A percentile compares a stretch with the other conserved stretches of the same genome.
These are phyloP conservation scores for Actinidia arguta DNA, from an alignment of 179 eudicot genomes.

Conservation along the genomic window DNA sequence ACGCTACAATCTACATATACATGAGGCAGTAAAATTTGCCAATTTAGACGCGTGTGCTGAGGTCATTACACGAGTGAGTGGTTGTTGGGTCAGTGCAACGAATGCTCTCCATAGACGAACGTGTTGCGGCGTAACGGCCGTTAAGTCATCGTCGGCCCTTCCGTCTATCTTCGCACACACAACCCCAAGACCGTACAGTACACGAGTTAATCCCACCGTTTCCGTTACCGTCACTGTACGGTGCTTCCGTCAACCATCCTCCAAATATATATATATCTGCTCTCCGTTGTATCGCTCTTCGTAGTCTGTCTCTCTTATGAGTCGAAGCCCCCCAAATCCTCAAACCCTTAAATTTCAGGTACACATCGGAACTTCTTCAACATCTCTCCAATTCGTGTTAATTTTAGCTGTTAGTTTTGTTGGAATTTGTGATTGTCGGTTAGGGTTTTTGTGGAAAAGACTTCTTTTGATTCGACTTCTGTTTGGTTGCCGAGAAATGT, in stretches of 20 bases:
- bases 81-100: neutral
- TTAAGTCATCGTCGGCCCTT: slow-evolving; percentile 2
- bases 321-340: no score
- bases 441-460: neutral
- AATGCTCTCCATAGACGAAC: neutral
- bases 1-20: no score
- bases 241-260: slow-evolving; percentile 1
- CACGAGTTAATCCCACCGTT: no score
- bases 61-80: neutral
- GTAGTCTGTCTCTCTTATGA: no score
- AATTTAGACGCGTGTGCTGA: neutral
- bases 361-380: neutral
- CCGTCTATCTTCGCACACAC: neutral
- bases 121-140: neutral
- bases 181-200: no score
- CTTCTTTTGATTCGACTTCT: neutral
- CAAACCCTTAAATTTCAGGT: slow-evolving; percentile 12
- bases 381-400: neutral
- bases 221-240: neutral
- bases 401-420: neutral
- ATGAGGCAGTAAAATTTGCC: no score
- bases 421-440: neutral
- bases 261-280: neutral
- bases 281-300: no score
- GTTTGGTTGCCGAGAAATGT: slow-evolving; percentile 5